These are phyloP conservation scores for Podospora pseudocomata DNA, from an alignment of 495 filamentous ascomycete species.

Conservation along the genomic window DNA sequence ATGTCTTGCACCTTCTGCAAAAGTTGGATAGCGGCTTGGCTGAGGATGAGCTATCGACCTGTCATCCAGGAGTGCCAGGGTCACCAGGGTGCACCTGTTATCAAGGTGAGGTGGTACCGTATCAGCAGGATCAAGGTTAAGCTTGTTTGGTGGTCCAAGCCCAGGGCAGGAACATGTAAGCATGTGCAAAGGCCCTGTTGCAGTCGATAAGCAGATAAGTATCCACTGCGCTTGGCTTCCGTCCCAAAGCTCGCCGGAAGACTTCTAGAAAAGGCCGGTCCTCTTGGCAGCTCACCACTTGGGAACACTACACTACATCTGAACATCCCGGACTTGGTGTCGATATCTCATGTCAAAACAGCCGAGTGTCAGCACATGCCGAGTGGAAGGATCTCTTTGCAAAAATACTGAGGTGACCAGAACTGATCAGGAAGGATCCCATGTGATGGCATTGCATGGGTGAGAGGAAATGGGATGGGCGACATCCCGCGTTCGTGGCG, in stretches of 20 bases:
- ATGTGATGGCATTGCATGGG: neutral
- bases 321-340: neutral
- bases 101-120: neutral
- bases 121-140: neutral
- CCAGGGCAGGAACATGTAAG: no score
- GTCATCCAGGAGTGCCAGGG: no score
- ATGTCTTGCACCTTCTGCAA: neutral
- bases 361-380: no score
- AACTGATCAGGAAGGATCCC: neutral
- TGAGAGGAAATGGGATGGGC: neutral
- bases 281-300: neutral
- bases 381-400: no score
- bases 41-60: neutral
- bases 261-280: neutral
- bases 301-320: neutral
- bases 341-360: neutral
- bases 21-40: conserved; percentile 6
- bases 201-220: neutral
- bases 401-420: no score
- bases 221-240: neutral
- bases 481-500: neutral
- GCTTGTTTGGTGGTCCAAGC: neutral
- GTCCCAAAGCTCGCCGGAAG: neutral
- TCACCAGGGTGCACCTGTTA: neutral
- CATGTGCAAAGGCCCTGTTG: no score